These are phyloP conservation scores for Sarcomyxa edulis DNA, from an alignment of 768 basidiomycete species.

Conservation along the genomic window DNA sequence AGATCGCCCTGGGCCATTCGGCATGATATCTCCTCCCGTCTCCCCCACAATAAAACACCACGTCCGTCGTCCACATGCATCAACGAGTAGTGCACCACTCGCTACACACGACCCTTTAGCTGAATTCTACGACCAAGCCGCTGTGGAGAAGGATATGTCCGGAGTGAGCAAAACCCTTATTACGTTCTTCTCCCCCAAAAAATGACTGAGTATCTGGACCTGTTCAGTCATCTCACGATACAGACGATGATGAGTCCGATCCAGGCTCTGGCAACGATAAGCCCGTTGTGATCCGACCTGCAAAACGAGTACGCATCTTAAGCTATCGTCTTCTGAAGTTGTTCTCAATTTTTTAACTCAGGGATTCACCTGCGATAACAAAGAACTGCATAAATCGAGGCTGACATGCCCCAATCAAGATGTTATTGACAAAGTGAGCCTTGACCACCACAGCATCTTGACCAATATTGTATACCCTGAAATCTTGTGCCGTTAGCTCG, in stretches of 20 bases:
- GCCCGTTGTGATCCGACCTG: too few relatives aligned
- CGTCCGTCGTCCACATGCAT: not conserved
- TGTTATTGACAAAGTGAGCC: slow-evolving; percentile 51
- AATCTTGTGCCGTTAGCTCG: slow-evolving; percentile 36
- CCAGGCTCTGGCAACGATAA: slow-evolving; percentile 4
- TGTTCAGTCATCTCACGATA: too few relatives aligned
- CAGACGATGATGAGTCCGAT: slow-evolving; percentile 26
- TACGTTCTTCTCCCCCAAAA: too few relatives aligned
- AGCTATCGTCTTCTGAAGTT: too few relatives aligned
- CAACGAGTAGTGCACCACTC: not conserved
- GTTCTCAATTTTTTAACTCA: too few relatives aligned
- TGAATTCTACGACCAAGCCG: slow-evolving; percentile 58
- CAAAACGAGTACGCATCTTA: too few relatives aligned
- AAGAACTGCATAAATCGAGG: slow-evolving; percentile 23
- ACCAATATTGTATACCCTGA: not conserved
- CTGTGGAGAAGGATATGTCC: slow-evolving; percentile 42
- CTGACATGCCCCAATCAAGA: slow-evolving; percentile 57
- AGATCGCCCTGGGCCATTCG: too few relatives aligned
- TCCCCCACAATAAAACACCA: slow-evolving; percentile 7
- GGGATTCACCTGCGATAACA: slow-evolving; percentile 67
- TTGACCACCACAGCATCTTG: not conserved
- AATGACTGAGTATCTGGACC: too few relatives aligned
- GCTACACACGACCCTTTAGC: slow-evolving; percentile 48
- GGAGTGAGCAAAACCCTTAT: slow-evolving; percentile 27
- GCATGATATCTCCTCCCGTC: too few relatives aligned